Evolutionary conservation across 1,139 yeast genomes (phyloP), one percentile per base, ranked within the genome.

Genomic region (Yamadazyma siamensis): DNA sequence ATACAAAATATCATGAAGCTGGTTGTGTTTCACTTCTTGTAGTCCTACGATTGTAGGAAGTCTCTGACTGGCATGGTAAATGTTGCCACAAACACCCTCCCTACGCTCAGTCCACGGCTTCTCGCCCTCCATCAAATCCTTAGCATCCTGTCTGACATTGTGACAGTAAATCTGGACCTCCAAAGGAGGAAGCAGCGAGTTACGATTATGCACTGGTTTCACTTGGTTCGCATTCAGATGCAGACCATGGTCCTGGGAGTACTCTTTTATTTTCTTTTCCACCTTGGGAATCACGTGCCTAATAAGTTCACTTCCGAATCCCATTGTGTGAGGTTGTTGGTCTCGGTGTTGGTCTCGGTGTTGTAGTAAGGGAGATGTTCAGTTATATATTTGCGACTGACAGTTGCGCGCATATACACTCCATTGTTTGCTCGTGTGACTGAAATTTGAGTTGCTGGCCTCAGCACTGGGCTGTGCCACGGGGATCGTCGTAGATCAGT

Each of bases 1-100:
- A 7, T 32, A 29, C 21, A 54, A 34, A n/a, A 59, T 45, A 38
- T 59, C 65, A 7, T 40, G 41, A 29, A 59, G 45, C 39, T 56
- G 64, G 26, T 54, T 47, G 29, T 55, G 47, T 32, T 53, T 51
- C 13, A 52, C 51, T 38, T 59, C 65, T 37, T 59, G 65, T 10
- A 59, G 37, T 3, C 63, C 63, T 4, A 59, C 49, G n/a, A 60
- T 39, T 3, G 56, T 50, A 1, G 64, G 55, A 8, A 33, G 37
- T 4, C 40, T 30, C 8, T 44, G 32, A 23, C 38, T 26, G 10
- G 38, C 38, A 11, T 41, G 33, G 23, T 43, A 34, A 14, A 49
- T 45, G 15, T 44, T 48, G n/a, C 40, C 44, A 25, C 43, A 40
- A 8, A 51, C 57, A 4, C 53, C 56, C 21, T 40, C 51, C 34